phyloP scores from a whole-genome alignment of 768 basidiomycete species.

The Auricularia sp. region DNA sequence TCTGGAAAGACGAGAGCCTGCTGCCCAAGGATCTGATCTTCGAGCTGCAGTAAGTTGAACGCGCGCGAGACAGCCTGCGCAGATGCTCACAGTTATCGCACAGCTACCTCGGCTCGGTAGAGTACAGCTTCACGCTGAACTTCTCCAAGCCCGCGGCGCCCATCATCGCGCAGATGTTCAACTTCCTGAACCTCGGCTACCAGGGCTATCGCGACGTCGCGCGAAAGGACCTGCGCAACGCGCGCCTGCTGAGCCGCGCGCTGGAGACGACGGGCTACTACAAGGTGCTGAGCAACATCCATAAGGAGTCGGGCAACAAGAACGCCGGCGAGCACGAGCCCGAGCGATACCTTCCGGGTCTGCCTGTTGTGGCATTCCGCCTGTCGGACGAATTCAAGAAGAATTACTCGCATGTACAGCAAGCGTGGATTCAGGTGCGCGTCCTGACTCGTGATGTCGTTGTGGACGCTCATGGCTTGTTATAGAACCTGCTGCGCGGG shows the following conservation, averaged over 20 bases:
- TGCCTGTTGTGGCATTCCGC: constrained; percentile 55
- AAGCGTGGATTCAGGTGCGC: constrained; percentile 38
- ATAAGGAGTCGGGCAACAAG: constrained; percentile 24
- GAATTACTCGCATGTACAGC: constrained; percentile 43
- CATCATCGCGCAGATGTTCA: constrained; percentile 49
- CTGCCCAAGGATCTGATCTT: constrained; percentile 57
- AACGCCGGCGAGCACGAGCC: constrained; percentile 31
- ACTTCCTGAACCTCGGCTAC: constrained; percentile 50
- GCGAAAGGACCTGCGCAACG: constrained; percentile 42
- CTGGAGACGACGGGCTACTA: constrained; percentile 42
- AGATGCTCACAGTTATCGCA: constrained; percentile 17
- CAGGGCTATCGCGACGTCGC: constrained; percentile 41
- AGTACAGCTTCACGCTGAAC: constrained; percentile 54
- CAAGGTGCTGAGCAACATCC: constrained; percentile 41
- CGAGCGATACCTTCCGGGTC: constrained; percentile 37
- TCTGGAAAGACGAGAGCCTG: constrained; percentile 48
- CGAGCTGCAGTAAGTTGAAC: constrained; percentile 40
- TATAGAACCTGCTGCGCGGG: constrained; percentile 31
- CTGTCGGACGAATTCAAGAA: constrained; percentile 43
- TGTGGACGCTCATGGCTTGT: no score
- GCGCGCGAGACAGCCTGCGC: constrained; percentile 15
- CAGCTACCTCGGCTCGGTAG: constrained; percentile 44
- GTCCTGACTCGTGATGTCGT: background rate
- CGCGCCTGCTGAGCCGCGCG: constrained; percentile 45
- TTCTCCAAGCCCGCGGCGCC: constrained; percentile 51